Conservation (phyloP, 768 basidiomycete genomes). For the Antrodiella citrinella region DNA sequence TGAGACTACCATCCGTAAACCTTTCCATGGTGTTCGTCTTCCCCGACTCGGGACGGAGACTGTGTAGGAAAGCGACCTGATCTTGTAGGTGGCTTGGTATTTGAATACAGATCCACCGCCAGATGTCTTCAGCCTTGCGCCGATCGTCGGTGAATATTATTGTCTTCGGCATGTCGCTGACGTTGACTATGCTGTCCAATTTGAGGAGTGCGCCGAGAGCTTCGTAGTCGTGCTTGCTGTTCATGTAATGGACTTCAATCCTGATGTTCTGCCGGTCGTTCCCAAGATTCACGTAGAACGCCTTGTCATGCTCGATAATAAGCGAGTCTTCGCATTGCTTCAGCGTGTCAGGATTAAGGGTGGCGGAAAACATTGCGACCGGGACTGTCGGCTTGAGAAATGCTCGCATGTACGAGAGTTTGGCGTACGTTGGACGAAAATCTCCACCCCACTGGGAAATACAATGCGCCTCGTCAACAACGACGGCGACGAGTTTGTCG, state of each 20-base stretch:
- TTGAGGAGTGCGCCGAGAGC: not conserved
- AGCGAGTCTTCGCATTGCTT: not conserved
- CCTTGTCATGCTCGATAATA: not conserved
- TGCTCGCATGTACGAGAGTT: constrained; percentile 22
- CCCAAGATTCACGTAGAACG: constrained; percentile 2
- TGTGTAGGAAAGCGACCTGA: not conserved
- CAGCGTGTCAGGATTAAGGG: constrained; percentile 22
- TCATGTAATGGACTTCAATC: not conserved
- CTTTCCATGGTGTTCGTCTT: not conserved
- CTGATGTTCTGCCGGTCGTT: constrained; percentile 5
- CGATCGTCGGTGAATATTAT: constrained; percentile 1
- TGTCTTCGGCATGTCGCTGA: constrained; percentile 1
- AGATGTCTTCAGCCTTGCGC: not conserved
- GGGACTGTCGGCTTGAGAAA: constrained; percentile 24
- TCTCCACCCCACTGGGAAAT: constrained; percentile 27
- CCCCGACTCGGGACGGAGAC: not conserved
- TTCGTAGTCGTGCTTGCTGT: not conserved
- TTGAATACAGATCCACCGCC: not conserved
- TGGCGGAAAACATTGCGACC: constrained; percentile 26
- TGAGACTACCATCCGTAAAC: constrained; percentile 1
- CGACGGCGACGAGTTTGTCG: constrained; percentile 15
- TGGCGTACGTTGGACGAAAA: constrained; percentile 24
- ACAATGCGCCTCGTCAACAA: constrained; percentile 36
- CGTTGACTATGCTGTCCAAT: not conserved
- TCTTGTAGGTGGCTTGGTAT: not conserved